Evolutionary conservation across 2,329 filamentous ascomycete species (phyloP).

Genomic region (Parafenestella ontariensis): DNA sequence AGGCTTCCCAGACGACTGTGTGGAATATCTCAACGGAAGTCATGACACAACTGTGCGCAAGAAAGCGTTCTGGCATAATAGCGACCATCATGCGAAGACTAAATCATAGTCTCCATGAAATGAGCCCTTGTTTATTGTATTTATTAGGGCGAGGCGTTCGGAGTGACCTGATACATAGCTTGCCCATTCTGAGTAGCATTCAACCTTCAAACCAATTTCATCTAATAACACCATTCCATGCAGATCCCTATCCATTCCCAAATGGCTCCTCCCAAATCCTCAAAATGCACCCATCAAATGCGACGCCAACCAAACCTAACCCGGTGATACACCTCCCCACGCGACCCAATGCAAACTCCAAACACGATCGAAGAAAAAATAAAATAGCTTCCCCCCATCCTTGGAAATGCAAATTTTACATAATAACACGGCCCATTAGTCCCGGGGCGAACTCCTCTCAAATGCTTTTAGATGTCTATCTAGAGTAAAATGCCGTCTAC

Average conservation of each 20-base stretch:
- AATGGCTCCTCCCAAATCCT: background rate
- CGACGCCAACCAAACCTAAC: background rate
- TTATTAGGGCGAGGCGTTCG: slow-evolving; percentile 13
- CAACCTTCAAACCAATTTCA: background rate
- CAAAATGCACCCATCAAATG: slow-evolving; percentile 13
- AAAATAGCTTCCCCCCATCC: slow-evolving; percentile 45
- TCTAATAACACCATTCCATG: slow-evolving; percentile 10
- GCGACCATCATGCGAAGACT: background rate
- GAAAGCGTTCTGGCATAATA: background rate
- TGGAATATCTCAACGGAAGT: background rate
- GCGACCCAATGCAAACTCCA: background rate
- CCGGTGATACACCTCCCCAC: slow-evolving; percentile 1
- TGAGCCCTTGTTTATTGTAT: slow-evolving; percentile 6
- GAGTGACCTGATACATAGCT: slow-evolving; percentile 5
- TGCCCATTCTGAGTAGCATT: background rate
- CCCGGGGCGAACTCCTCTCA: slow-evolving; percentile 23
- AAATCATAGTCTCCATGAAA: background rate
- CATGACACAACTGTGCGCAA: background rate
- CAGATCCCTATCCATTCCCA: slow-evolving; percentile 7
- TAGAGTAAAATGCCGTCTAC: background rate
- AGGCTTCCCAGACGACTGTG: background rate
- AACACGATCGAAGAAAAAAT: slow-evolving; percentile 34
- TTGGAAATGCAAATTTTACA: slow-evolving; percentile 20
- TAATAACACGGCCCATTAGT: slow-evolving; percentile 4
- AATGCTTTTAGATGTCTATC: slow-evolving; percentile 22